Evolutionary conservation across 1,284 basidiomycete species (phyloP).

Genomic region (Nidula niveotomentosa): DNA sequence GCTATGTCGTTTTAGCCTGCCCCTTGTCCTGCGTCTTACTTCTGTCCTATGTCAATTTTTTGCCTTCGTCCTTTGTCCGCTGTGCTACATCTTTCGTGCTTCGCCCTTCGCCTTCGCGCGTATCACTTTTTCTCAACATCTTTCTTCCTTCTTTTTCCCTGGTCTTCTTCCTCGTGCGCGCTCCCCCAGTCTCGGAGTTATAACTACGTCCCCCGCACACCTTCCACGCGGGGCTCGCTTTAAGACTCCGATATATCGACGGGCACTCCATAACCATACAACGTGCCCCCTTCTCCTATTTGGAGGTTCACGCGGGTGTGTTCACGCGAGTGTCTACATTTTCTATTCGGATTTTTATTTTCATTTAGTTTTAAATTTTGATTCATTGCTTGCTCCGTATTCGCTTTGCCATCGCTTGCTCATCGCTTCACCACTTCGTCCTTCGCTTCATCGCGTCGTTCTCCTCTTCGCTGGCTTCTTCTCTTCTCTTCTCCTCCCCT

Average conservation of each 20-base stretch:
- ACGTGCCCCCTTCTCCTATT: conserved; percentile 28
- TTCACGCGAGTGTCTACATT: conserved; percentile 61
- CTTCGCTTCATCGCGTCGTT: background rate
- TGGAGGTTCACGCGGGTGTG: conserved; percentile 34
- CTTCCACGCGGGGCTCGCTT: conserved; percentile 64
- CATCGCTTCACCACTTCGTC: background rate
- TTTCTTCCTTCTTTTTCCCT: no score
- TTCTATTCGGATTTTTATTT: conserved; percentile 1
- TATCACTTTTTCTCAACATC: no score
- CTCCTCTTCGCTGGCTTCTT: conserved; percentile 1
- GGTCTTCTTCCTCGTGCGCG: no score
- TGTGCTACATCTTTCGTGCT: no score
- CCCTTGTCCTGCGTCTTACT: no score
- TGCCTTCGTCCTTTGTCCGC: no score
- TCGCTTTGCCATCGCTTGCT: background rate
- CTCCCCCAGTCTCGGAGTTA: conserved; percentile 48
- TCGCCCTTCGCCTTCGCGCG: no score
- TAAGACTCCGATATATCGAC: conserved; percentile 69
- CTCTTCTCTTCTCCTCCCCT: background rate
- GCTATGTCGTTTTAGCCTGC: no score
- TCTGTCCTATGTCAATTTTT: no score
- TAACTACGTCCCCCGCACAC: conserved; percentile 68
- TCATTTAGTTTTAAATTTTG: no score
- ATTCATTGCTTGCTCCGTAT: background rate
- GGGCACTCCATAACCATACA: conserved; percentile 51